Base-by-base conservation (phyloP, 305 asterid genomes). In the Fraxinus latifolia region DNA sequence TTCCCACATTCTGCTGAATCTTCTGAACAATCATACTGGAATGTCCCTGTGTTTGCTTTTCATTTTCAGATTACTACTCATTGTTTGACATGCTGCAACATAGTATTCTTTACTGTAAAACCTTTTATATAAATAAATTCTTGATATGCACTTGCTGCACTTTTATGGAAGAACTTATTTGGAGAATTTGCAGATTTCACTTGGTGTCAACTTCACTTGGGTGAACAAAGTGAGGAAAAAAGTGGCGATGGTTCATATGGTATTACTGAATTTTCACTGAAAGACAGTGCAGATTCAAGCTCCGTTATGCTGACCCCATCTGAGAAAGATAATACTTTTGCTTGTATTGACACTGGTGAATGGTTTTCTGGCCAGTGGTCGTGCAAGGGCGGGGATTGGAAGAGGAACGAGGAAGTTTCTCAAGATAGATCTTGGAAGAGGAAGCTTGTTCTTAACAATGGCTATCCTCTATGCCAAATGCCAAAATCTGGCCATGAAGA, bases 351-450 rank as follows among this genome's bases (percentile, higher is more conserved):
- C 50, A 80, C 87, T 77, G 78, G 84, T 83, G 96, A 82, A 83
- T 84, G 81, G 80, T 91, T 91, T 88, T 91, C 94, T 84, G 91
- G 97, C 74, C 89, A 84, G 65, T 96, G 98, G 98, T 90, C 94
- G 78, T 92, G 97, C 85, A 95, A 90, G 89, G 98, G 99, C 74
- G 94, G 98, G 78, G 99, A 96, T 85, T 96, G 99, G 99, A 91
- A 86, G 93, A 93, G 95, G 90, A 91, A 74, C 25, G 99, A 95
- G 82, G 99, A 95, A 84, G 82, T 88, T 86, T 74, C 90, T 77
- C 95, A 85, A 80, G 99, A 94, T 85, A 90, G 86, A 88, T 79
- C 83, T 39, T 90, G 89, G 92, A 96, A 88, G 87, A 93, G 89
- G 90, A 96, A 92, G 86, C 86, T 85, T 85, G 96, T 96, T 78